Base-by-base conservation (phyloP, 306 rosid species). In the Rosa rugosa region DNA sequence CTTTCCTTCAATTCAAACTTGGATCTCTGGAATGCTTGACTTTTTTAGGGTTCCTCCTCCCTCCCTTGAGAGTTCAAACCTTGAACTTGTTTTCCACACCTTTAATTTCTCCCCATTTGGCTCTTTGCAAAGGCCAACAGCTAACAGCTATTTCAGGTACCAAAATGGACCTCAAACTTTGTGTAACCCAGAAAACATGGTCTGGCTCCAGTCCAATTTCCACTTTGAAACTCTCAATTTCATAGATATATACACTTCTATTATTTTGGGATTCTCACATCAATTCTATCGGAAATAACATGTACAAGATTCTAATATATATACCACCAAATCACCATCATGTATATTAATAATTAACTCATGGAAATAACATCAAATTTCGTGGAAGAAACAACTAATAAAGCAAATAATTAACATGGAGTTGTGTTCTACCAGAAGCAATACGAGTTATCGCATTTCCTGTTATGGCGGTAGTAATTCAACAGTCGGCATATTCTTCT, bases 401-500 rank as follows among this genome's bases (percentile, higher is more conserved):
- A 74, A 53, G 22, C 17, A 42, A 41, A 10, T 25, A 27, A 57
- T 71, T 14, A 59, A 63, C 59, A 72, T 27, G 3, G 46, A 69
- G 66, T 57, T 34, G 47, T 18, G 73, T 3, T 65, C 80, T 84
- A 87, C 83, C 87, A 85, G 79, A 91, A 81, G 80, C 91, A 89
- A 11, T 80, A 71, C 12, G 83, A 80, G 13, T 83, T 75, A 18
- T 36, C 73, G 66, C 71, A 36, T 72, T 70, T 84, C 76, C 72
- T 46, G 77, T 23, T 14, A 31, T 6, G 78, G 45, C 78, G 66
- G 72, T 86, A 69, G 40, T 13, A 36, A 80, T 78, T 79, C 12
- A 84, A 17, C 8, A 93, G 88, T 27, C 81, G 87, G 6, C 80
- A 79, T 44, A 94, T 82, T 71, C 88, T 89, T 81, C 90, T 91